These are phyloP conservation scores for Candida broadrunensis DNA, from an alignment of 805 yeast species.

Conservation along the genomic window DNA sequence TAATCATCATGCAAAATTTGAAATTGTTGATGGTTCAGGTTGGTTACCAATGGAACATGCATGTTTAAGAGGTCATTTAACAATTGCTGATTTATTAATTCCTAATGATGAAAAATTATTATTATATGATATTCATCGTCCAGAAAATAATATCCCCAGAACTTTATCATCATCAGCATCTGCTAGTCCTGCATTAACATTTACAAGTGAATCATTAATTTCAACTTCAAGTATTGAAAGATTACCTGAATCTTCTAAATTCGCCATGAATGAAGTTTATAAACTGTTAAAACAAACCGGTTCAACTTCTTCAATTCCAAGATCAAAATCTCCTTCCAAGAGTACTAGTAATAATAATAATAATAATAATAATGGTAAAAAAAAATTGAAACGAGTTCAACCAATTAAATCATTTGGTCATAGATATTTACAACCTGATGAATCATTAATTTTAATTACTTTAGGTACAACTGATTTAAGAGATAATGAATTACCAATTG, in stretches of 20 bases:
- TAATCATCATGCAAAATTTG: conserved; percentile 50
- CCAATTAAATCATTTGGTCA: conserved; percentile 87
- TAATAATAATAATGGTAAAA: conserved; percentile 14
- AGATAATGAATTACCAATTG: conserved; percentile 54
- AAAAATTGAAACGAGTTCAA: conserved; percentile 24
- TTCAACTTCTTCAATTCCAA: conserved; percentile 7
- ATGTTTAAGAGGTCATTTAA: conserved; percentile 80
- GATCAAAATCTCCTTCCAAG: conserved; percentile 17
- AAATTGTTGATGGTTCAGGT: conserved; percentile 74
- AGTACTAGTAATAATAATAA: too few species aligned
- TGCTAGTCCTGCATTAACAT: conserved; percentile 6
- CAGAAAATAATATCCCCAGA: conserved; percentile 29
- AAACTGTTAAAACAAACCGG: conserved; percentile 32
- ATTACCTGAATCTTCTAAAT: conserved; percentile 29
- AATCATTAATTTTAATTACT: conserved; percentile 74
- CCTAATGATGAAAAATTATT: conserved; percentile 40
- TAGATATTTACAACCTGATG: conserved; percentile 58
- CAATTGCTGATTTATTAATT: conserved; percentile 59
- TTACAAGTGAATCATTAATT: conserved; percentile 2
- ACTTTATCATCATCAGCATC: conserved; percentile 9
- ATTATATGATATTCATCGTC: conserved; percentile 34
- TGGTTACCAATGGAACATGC: conserved; percentile 99
- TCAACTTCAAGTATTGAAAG: conserved; percentile 34
- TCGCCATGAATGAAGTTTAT: conserved; percentile 34
- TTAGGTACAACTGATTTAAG: conserved; percentile 84